Evolutionary conservation across 441 rosid genomes (phyloP).

Genomic region (Daphne laureola): DNA sequence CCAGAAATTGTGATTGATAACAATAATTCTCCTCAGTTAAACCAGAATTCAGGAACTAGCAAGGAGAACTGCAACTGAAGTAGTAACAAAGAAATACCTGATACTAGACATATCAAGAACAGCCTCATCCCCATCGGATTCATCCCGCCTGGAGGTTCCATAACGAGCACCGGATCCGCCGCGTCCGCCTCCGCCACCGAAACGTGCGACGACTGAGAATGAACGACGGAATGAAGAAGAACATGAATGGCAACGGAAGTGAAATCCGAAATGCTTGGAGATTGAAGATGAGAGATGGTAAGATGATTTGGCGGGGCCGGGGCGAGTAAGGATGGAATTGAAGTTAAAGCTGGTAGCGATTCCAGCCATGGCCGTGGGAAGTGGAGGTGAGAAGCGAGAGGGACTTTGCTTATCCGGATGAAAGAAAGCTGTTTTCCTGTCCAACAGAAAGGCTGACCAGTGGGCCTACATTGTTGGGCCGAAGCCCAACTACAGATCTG

Average conservation of each 20-base stretch:
- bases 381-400: too few species aligned
- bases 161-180: conserved; percentile 27
- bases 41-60: background rate
- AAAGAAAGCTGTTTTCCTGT: too few species aligned
- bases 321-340: conserved; percentile 22
- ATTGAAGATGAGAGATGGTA: conserved; percentile 30
- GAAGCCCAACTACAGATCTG: too few species aligned
- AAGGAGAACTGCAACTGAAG: background rate
- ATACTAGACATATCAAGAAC: conserved; percentile 59
- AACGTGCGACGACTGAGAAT: conserved; percentile 37
- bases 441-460: too few species aligned
- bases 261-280: conserved; percentile 41
- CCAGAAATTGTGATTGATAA: background rate
- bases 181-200: conserved; percentile 30
- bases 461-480: too few species aligned
- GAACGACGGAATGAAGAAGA: conserved; percentile 23
- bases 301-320: conserved; percentile 21
- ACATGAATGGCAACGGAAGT: conserved; percentile 19
- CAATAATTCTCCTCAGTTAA: background rate
- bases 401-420: too few species aligned
- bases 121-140: conserved; percentile 39
- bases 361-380: conserved; percentile 48
- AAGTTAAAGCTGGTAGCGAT: conserved; percentile 39
- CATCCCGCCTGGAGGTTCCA: conserved; percentile 33
- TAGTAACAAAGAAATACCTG: conserved; percentile 25